These are phyloP conservation scores for Tolypocladium ovalisporum DNA, from an alignment of 2,329 filamentous ascomycete species.

Conservation along the genomic window DNA sequence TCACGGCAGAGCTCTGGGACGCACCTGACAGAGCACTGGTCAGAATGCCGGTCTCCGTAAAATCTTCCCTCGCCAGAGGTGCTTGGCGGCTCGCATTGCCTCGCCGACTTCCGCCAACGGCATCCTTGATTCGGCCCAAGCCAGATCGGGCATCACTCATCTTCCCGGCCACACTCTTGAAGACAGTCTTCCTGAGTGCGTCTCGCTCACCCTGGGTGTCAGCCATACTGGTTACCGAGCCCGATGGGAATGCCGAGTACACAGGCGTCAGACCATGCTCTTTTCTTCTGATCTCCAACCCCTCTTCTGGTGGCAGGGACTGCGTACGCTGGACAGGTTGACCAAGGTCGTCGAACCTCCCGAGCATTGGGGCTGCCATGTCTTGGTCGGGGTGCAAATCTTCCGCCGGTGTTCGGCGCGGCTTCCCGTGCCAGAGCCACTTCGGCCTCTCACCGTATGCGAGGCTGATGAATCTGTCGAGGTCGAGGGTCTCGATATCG, in stretches of 20 bases:
- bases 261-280: constrained; percentile 30
- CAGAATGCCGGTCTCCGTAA: constrained; percentile 19
- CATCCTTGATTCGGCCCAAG: constrained; percentile 76
- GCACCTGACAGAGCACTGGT: constrained; percentile 4
- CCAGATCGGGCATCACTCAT: constrained; percentile 75
- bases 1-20: constrained; percentile 11
- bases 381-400: constrained; percentile 37
- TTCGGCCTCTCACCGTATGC: constrained; percentile 75
- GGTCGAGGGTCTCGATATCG: constrained; percentile 84
- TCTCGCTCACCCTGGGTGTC: constrained; percentile 44
- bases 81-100: constrained; percentile 45
- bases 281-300: constrained; percentile 29
- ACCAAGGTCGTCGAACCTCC: constrained; percentile 34
- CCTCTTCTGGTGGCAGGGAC: constrained; percentile 40
- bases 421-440: constrained; percentile 92
- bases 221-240: constrained; percentile 32
- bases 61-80: constrained; percentile 37
- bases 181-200: constrained; percentile 52
- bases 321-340: constrained; percentile 39
- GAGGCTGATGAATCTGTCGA: constrained; percentile 71
- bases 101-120: constrained; percentile 52
- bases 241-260: constrained; percentile 31
- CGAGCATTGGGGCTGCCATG: constrained; percentile 36
- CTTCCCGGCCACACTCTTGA: constrained; percentile 70
- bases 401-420: constrained; percentile 49